Evolutionary conservation across 805 yeast genomes (phyloP).

Genomic region (Wilhelminamyces savonicus): DNA sequence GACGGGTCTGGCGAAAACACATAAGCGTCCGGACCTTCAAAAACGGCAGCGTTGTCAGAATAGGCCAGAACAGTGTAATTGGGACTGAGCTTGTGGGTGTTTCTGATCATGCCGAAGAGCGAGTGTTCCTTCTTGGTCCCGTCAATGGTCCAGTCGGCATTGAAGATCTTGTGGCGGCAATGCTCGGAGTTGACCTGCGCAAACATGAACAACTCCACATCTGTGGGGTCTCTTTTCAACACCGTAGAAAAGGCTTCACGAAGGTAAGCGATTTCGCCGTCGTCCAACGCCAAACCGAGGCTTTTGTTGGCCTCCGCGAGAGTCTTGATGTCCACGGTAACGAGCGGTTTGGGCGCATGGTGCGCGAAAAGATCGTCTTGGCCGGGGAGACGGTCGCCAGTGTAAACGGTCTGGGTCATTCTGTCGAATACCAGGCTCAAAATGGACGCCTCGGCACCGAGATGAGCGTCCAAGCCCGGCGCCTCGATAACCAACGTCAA

Average conservation of each 20-base stretch:
- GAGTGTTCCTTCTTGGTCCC: constrained; percentile 66
- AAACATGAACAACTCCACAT: constrained; percentile 96
- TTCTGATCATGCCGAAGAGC: constrained; percentile 90
- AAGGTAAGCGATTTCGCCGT: constrained; percentile 87
- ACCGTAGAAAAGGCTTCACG: constrained; percentile 72
- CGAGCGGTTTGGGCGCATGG: constrained; percentile 78
- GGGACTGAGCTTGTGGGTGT: constrained; percentile 78
- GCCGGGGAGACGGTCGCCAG: constrained; percentile 53
- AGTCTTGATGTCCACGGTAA: constrained; percentile 63
- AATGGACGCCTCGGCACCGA: constrained; percentile 43
- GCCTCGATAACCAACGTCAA: constrained; percentile 41
- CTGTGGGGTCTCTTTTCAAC: constrained; percentile 87
- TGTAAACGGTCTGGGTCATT: constrained; percentile 79
- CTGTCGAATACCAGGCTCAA: constrained; percentile 79
- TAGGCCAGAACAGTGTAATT: constrained; percentile 88
- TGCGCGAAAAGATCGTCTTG: constrained; percentile 69
- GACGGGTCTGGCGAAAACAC: constrained; percentile 72
- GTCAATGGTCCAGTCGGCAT: constrained; percentile 97
- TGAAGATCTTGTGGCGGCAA: constrained; percentile 98
- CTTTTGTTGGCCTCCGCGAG: constrained; percentile 71
- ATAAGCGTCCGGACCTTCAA: constrained; percentile 75
- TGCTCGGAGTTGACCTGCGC: constrained; percentile 99
- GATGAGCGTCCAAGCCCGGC: constrained; percentile 53
- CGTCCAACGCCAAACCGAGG: constrained; percentile 90
- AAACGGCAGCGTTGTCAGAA: constrained; percentile 96